phyloP scores from a whole-genome alignment of 495 filamentous ascomycete genomes.

The Hypoxylon trugodes region DNA sequence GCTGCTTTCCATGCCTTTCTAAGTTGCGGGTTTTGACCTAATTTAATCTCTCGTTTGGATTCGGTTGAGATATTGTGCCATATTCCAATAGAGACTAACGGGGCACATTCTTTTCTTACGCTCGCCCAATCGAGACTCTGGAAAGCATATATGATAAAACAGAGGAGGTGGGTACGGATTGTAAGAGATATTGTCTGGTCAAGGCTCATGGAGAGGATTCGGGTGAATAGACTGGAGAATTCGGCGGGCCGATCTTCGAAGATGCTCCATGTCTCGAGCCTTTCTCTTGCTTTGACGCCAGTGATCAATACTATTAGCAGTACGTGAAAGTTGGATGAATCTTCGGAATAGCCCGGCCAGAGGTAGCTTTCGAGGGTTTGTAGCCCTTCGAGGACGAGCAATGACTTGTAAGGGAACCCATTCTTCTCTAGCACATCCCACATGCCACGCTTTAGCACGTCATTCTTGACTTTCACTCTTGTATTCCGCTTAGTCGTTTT shows the following conservation, averaged over 20 bases:
- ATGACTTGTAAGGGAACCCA: conserved; percentile 75
- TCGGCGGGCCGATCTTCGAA: conserved; percentile 80
- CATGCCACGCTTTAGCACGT: conserved; percentile 86
- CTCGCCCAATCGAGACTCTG: conserved; percentile 91
- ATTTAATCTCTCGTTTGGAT: conserved; percentile 68
- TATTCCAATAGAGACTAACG: conserved; percentile 91
- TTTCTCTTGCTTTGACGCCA: conserved; percentile 87
- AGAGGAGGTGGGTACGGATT: conserved; percentile 80
- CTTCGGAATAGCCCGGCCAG: conserved; percentile 91
- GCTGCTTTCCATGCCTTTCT: conserved; percentile 93
- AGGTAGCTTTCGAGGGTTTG: conserved; percentile 91
- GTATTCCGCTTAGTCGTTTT: conserved; percentile 63
- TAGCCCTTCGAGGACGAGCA: conserved; percentile 86
- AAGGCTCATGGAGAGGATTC: conserved; percentile 87
- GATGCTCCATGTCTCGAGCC: conserved; percentile 87
- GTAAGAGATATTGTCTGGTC: conserved; percentile 75
- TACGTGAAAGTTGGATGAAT: conserved; percentile 89
- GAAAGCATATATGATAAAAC: conserved; percentile 89
- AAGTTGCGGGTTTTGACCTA: conserved; percentile 73
- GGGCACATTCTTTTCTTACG: conserved; percentile 94
- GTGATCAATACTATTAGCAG: conserved; percentile 84
- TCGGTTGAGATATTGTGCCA: conserved; percentile 90
- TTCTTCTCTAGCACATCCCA: conserved; percentile 90
- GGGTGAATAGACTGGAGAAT: conserved; percentile 90
- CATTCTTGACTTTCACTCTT: conserved; percentile 78